These are phyloP conservation scores for Quercus ilex DNA, from an alignment of 306 rosid genomes.

Conservation along the genomic window DNA sequence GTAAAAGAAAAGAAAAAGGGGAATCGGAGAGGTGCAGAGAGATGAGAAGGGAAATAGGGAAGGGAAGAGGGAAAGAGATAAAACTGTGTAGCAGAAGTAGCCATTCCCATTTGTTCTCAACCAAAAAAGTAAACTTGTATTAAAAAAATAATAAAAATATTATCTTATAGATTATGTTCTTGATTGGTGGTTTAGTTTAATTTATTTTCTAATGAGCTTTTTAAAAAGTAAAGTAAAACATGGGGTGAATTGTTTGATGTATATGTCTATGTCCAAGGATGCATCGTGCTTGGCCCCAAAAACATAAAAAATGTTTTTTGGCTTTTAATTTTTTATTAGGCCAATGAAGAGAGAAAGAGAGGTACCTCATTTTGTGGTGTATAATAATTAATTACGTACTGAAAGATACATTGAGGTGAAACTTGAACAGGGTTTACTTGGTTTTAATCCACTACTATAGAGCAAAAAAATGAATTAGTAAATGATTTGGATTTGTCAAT, in stretches of 20 bases:
- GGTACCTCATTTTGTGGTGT: not conserved
- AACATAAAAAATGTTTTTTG: not conserved
- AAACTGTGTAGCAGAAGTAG: slow-evolving; percentile 17
- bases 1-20: slow-evolving; percentile 26
- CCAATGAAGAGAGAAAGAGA: not conserved
- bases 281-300: not conserved
- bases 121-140: slow-evolving; percentile 4
- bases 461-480: not conserved
- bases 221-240: not conserved
- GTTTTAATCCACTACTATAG: not conserved
- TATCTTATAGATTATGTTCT: not conserved
- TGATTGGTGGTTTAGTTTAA: not conserved
- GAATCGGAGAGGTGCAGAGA: slow-evolving; percentile 31
- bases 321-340: not conserved
- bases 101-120: slow-evolving; percentile 14
- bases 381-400: not conserved
- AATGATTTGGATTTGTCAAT: not conserved
- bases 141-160: not conserved
- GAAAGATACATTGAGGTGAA: slow-evolving; percentile 1
- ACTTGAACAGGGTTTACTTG: not conserved
- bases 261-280: not conserved
- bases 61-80: not conserved
- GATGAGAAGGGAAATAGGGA: slow-evolving; percentile 14
- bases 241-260: not conserved
- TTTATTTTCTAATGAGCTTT: not conserved